Base-by-base conservation (phyloP, 1,284 basidiomycete species). In the Austroboletus olivaceoglutinosus region DNA sequence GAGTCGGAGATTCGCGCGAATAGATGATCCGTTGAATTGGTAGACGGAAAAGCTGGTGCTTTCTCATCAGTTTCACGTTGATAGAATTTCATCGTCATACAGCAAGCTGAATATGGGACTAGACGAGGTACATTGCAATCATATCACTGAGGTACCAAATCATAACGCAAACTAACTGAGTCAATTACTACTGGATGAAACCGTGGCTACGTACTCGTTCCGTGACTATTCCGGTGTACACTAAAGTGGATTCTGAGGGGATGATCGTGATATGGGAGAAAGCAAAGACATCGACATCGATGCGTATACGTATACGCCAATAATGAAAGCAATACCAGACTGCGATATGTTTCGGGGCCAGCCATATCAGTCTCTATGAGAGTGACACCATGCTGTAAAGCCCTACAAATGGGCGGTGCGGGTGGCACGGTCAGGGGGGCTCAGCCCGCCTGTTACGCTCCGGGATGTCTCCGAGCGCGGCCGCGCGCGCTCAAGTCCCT, bases 401-500 rank as follows among this genome's bases (percentile, higher is more conserved):
- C 25, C 8, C 25, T 7, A 2, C 7, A 25, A 25, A 25, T 25
- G 25, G 25, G 25, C 25, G 25, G 25, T 25, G 25, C 25, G 10
- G n/a, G 19, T 34, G 33, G 33, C 31, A n/a, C 31, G 3, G 23
- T 25, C 5, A 8, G 10, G 25, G 25, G 25, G 25, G 25, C 25
- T 25, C 9, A 2, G 15, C 21, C 37, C 39, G 36, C 34, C 19
- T 34, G 31, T 43, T 23, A 46, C 40, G 19, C 29, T 27, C 48
- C 40, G 4, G 13, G 36, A 8, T 45, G 48, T 21, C 25, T 23
- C 37, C 45, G 33, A 5, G 46, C 27, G 29, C 48, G 62, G 2
- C 19, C 29, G 9, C 16, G 51, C 0, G 54, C 51, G 15, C 54
- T 15, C 19, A 64, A 62, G 51, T 62, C 56, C 44, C 64, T 63